Percentiles rank a stretch among this genome's conserved stretches.
Evolutionary conservation across 345 rosid species (phyloP).

Genomic region (Sonneratia caseolaris): DNA sequence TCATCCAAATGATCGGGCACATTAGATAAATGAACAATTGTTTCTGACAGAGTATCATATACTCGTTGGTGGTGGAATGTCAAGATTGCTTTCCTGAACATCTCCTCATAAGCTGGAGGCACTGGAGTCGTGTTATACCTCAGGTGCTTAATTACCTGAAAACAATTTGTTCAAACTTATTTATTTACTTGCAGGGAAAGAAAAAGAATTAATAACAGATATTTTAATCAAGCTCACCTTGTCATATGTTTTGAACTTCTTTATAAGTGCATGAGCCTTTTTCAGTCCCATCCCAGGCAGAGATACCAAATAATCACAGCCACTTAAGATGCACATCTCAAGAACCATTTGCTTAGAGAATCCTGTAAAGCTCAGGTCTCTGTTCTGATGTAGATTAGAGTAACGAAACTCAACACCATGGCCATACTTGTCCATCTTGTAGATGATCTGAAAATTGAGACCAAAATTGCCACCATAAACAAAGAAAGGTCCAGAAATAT

Average conservation of each 20-base stretch:
- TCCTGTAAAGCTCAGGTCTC: conserved; percentile 55
- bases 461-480: conserved; percentile 3
- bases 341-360: conserved; percentile 81
- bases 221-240: conserved; percentile 33
- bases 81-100: conserved; percentile 68
- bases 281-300: conserved; percentile 91
- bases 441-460: conserved; percentile 50
- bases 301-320: conserved; percentile 92
- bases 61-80: conserved; percentile 94
- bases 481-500: background rate
- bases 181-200: background rate
- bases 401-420: conserved; percentile 74
- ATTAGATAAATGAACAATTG: conserved; percentile 44
- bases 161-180: conserved; percentile 10
- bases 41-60: conserved; percentile 55
- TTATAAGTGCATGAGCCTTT: conserved; percentile 80
- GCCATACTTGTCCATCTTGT: conserved; percentile 95
- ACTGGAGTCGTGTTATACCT: conserved; percentile 62
- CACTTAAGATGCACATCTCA: conserved; percentile 97
- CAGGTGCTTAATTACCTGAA: conserved; percentile 86
- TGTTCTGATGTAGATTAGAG: conserved; percentile 58
- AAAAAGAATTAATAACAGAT: background rate
- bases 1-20: conserved; percentile 35
- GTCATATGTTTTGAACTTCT: conserved; percentile 69
- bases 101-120: conserved; percentile 82